Base-by-base conservation (phyloP, 2,329 filamentous ascomycete species). In the Colletotrichum eremochloae region DNA sequence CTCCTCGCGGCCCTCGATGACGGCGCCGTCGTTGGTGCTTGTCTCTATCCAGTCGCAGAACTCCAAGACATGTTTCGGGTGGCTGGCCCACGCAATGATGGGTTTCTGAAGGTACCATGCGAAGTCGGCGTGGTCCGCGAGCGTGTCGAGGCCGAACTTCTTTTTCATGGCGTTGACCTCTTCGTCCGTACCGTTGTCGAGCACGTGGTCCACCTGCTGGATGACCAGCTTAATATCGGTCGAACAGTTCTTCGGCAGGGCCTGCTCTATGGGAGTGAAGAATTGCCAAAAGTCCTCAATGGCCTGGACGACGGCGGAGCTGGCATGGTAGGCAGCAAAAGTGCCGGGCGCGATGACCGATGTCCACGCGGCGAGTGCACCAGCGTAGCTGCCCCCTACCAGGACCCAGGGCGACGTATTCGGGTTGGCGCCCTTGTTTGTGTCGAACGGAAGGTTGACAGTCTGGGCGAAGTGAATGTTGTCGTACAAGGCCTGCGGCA, bases 391-490 rank as follows among this genome's bases (percentile, higher is more conserved):
- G 9, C 85, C 87, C 9, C 86, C 86, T 31, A 84, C 79, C 42
- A 87, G 78, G n/a, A 88, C 82, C 86, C 87, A 89, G 0, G 87
- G 86, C 18, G 85, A 84, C 36, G 83, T 80, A 20, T 81, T 77
- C 11, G 84, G 82, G 50, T 84, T 72, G 40, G 69, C 70, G 12
- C 56, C 64, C 8, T 38, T 40, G 9, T 50, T 53, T 24, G 61
- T 58, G 56, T 84, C 83, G 63, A 86, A 86, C 0, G 82, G 79
- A 24, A 86, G 77, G 29, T 80, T 73, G 6, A 81, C 84, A 40
- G 79, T 63, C 20, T 69, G 31, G n/a, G 73, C 73, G 36, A 74
- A 74, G 52, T 66, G 61, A 8, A 48, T 63, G 50, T 74, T 65
- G 68, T 74, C 72, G 14, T 68, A 38, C 15, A 74, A 67, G 38